Evolutionary conservation across 495 filamentous ascomycete genomes (phyloP), one percentile per base, ranked within the genome.

Genomic region (Penicillium silybi): DNA sequence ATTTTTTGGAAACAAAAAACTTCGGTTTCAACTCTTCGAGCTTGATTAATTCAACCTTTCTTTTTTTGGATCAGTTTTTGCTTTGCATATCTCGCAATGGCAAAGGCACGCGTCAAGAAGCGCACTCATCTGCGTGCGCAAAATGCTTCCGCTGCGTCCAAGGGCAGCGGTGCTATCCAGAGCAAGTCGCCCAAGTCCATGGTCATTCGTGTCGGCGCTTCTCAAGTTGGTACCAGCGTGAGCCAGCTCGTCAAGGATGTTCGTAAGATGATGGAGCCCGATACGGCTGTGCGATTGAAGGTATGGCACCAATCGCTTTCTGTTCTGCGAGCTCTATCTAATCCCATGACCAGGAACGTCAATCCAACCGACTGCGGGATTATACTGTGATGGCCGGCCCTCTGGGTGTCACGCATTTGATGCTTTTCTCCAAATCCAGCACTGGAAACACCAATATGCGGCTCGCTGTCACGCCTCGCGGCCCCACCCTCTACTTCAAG

Each of bases 381-480:
- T 99, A 95, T 68, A 88, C 89, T 18, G 86, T 89, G 40, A 97
- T 99, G 95, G 85, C 89, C 49, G 95, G 93, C 6, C 90, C 95
- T 7, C 79, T 99, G 26, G 92, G 93, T 34, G 92, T 99, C 46
- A 87, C 88, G 22, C 93, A 99, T 69, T 80, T 99, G 32, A 78
- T 99, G 54, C 84, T 99, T 22, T 97, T 99, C 73, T 97, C 92
- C 7, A 83, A 89, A 57, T 96, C 92, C 41, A 76, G 80, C 17
- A 85, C 87, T 7, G 93, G 95, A 37, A 96, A 96, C 71, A 92
- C 88, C 9, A 97, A 96, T 60, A 66, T 99, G 71, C 84, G 95
- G 38, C 80, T 99, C 26, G 89, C 90, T 10, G 79, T 95, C 44
- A 89, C 90, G 15, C 93, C 93, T 16, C 81, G 90, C 48, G 93